Base-by-base conservation (phyloP, 1,139 yeast species). In the Hyphopichia buzzinii region DNA sequence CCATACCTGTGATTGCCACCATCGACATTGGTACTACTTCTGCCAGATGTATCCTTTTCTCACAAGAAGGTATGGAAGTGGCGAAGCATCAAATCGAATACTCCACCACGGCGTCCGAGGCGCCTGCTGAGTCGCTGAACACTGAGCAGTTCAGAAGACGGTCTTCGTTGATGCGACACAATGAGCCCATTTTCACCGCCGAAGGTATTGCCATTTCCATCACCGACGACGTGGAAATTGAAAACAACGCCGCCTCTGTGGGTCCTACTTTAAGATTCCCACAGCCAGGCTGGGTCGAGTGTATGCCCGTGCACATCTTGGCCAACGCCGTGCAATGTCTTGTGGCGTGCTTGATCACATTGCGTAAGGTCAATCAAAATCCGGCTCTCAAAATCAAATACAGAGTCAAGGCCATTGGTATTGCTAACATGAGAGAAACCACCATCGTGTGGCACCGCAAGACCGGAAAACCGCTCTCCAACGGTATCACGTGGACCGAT, bases 401-500 rank as follows among this genome's bases (percentile, higher is more conserved):
- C 60, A 69, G 65, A 48, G 75, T 84, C 39, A 73, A 72, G 39
- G 74, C 83, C 37, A 75, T 90, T 48, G 96, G 97, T 31, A 79
- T 90, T 50, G 94, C 97, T 41, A 90, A 89, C 64, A 94, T 90
- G 92, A 79, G 97, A 58, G 97, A 90, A 64, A 89, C 97, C 31
- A 84, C 96, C 23, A 77, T 90, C 40, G 83, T 90, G 36, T 90
- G 97, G 97, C 83, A 88, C 39, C 74, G 81, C 49, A 72, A 72
- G 40, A 88, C 97, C 2, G 97, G 97, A 32, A 71, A 74, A 49
- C 94, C 97, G 2, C 73, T 87, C 39, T 74, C 83, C 56, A 82
- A 85, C 54, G 97, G 97, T 57, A 87, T 90, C 57, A 95, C 92
- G 33, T 90, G 97, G 97, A 86, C 94, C 42, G 97, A 90, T 63